A percentile compares a stretch with the other conserved stretches of the same genome.
Evolutionary conservation across 164 flowering plant genomes (phyloP).

Genomic region (Tinospora cordifolia): DNA sequence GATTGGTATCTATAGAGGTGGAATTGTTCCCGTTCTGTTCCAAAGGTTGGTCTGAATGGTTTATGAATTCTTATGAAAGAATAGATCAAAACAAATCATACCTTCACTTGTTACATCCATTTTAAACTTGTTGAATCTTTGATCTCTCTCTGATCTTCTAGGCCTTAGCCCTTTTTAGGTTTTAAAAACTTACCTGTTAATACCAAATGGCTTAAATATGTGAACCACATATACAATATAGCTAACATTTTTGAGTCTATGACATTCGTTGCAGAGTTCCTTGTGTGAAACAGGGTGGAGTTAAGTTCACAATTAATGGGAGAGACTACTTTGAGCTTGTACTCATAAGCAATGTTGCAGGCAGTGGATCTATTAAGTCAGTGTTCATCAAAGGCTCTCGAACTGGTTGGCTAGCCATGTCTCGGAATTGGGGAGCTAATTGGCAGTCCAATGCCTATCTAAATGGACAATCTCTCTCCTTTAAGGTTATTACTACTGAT

Average conservation of each 20-base stretch:
- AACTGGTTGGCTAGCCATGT: constrained; percentile 65
- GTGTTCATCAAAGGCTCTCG: constrained; percentile 61
- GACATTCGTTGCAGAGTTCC: constrained; percentile 58
- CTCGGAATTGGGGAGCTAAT: constrained; percentile 93
- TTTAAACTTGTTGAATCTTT: too few species aligned
- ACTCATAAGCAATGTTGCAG: constrained; percentile 60
- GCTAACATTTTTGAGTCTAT: too few species aligned
- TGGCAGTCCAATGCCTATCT: constrained; percentile 81
- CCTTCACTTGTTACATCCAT: too few species aligned
- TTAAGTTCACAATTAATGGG: constrained; percentile 76
- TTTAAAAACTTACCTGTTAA: too few species aligned
- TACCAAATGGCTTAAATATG: neutral
- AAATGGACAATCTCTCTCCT: constrained; percentile 76
- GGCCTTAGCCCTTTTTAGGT: too few species aligned
- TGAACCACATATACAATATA: too few species aligned
- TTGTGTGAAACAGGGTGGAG: constrained; percentile 75
- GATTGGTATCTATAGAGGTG: constrained; percentile 73
- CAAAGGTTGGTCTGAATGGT: constrained; percentile 48
- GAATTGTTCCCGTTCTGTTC: constrained; percentile 70
- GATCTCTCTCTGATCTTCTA: neutral
- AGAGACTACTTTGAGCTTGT: constrained; percentile 83
- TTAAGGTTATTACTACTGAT: constrained; percentile 63
- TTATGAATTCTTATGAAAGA: too few species aligned
- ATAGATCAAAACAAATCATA: too few species aligned
- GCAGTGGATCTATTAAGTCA: constrained; percentile 58